Evolutionary conservation across 768 basidiomycete species (phyloP).

Genomic region (Lactarius trivialis): DNA sequence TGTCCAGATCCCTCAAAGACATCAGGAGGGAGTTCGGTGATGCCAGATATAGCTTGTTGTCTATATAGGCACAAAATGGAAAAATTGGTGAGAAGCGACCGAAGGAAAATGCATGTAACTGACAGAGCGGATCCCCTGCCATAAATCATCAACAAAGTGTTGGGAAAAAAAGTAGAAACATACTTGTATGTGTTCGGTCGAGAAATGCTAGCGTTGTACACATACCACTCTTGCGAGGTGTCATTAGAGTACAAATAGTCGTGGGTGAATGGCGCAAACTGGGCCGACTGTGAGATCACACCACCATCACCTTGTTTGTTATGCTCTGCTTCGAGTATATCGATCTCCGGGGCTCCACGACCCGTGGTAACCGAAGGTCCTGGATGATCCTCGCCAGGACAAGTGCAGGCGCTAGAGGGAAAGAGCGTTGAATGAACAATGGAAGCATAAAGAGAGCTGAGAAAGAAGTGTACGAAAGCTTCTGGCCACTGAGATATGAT

Average conservation of each 20-base stretch:
- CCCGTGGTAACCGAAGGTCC: slow-evolving; percentile 51
- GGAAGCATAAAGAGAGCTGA: background rate
- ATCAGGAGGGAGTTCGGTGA: slow-evolving; percentile 44
- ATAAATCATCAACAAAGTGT: slow-evolving; percentile 6
- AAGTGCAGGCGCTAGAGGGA: slow-evolving; percentile 59
- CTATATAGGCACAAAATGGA: slow-evolving; percentile 18
- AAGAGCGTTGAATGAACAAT: background rate
- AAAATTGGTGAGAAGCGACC: background rate
- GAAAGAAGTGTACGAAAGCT: slow-evolving; percentile 48
- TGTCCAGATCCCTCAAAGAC: slow-evolving; percentile 55
- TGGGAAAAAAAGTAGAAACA: background rate
- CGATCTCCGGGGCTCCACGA: slow-evolving; percentile 77
- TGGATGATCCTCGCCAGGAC: slow-evolving; percentile 68
- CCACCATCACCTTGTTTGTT: slow-evolving; percentile 47
- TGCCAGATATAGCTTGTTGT: slow-evolving; percentile 44
- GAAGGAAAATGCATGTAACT: slow-evolving; percentile 11
- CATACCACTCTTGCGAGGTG: slow-evolving; percentile 30
- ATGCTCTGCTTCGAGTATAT: slow-evolving; percentile 71
- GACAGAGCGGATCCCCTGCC: slow-evolving; percentile 46
- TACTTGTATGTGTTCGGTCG: slow-evolving; percentile 34
- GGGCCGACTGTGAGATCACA: slow-evolving; percentile 67
- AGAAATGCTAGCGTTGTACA: slow-evolving; percentile 34
- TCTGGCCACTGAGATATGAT: slow-evolving; percentile 73
- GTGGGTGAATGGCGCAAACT: slow-evolving; percentile 57
- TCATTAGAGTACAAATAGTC: slow-evolving; percentile 38